Percentiles rank a stretch among this genome's conserved stretches.
Conservation (phyloP, 2,329 filamentous ascomycete species). For the Sporothrix pseudoabietina region DNA sequence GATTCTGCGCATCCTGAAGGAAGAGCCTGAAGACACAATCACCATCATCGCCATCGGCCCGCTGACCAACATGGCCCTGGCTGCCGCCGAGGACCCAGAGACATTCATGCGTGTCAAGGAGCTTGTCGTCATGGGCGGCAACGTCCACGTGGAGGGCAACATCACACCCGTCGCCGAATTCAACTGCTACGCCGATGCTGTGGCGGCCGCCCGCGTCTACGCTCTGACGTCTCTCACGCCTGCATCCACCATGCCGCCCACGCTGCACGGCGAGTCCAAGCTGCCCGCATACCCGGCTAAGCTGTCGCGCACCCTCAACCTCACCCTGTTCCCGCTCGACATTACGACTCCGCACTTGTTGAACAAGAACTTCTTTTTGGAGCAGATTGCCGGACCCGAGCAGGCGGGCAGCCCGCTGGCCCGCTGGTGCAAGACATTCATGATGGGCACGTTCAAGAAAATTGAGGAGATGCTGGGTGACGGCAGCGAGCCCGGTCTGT, state of each 20-base stretch:
- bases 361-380: conserved; percentile 60
- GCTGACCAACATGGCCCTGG: conserved; percentile 88
- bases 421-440: conserved; percentile 71
- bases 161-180: conserved; percentile 87
- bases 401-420: conserved; percentile 70
- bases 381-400: conserved; percentile 57
- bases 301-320: conserved; percentile 63
- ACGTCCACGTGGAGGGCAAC: conserved; percentile 78
- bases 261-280: conserved; percentile 53
- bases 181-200: conserved; percentile 88
- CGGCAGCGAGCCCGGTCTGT: conserved; percentile 61
- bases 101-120: conserved; percentile 88
- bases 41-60: conserved; percentile 90
- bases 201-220: conserved; percentile 75
- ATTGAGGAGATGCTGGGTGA: conserved; percentile 64
- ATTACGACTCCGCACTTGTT: conserved; percentile 73
- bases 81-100: conserved; percentile 84
- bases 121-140: conserved; percentile 93
- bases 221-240: conserved; percentile 75
- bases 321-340: conserved; percentile 75
- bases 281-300: conserved; percentile 65
- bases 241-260: conserved; percentile 75
- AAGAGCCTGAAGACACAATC: conserved; percentile 80
- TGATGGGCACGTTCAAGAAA: conserved; percentile 69
- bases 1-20: conserved; percentile 81